Evolutionary conservation across 805 yeast genomes (phyloP).

Genomic region (Lipomyces japonicus): DNA sequence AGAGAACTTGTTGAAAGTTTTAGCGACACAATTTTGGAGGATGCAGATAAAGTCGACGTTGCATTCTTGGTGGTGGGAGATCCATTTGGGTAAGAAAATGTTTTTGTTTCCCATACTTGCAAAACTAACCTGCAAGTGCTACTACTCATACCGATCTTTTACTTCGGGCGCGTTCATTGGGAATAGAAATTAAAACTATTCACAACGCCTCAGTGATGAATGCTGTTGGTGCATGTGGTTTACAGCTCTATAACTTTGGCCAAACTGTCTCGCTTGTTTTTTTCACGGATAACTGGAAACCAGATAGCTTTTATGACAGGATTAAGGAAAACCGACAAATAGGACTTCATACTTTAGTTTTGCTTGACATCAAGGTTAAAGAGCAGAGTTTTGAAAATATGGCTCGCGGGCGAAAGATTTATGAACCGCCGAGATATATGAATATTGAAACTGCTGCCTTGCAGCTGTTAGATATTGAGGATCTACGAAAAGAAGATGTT

Average conservation of each 20-base stretch:
- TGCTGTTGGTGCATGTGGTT: conserved; percentile 97
- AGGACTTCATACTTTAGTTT: conserved; percentile 85
- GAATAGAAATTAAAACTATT: conserved; percentile 71
- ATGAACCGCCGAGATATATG: conserved; percentile 98
- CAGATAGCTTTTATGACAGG: conserved; percentile 90
- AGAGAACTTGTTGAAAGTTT: conserved; percentile 91
- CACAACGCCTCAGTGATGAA: conserved; percentile 98
- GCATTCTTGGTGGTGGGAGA: conserved; percentile 97
- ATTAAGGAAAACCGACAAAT: conserved; percentile 82
- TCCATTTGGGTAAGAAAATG: conserved; percentile 65
- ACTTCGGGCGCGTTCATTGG: conserved; percentile 81
- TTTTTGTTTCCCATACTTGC: not conserved
- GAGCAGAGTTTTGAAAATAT: conserved; percentile 93
- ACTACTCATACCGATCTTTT: conserved; percentile 96
- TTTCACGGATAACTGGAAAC: conserved; percentile 93
- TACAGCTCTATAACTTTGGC: conserved; percentile 91
- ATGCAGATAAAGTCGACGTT: conserved; percentile 75
- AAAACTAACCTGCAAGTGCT: conserved; percentile 44
- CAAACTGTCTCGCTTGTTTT: conserved; percentile 96
- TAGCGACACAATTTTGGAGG: conserved; percentile 73
- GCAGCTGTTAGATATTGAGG: conserved; percentile 86
- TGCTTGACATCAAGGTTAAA: conserved; percentile 85
- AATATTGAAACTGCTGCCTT: conserved; percentile 81
- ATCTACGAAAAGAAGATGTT: conserved; percentile 65
- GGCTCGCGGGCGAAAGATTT: conserved; percentile 86